phyloP scores from a whole-genome alignment of 2,329 filamentous ascomycete genomes.

The Colletotrichum filicis region DNA sequence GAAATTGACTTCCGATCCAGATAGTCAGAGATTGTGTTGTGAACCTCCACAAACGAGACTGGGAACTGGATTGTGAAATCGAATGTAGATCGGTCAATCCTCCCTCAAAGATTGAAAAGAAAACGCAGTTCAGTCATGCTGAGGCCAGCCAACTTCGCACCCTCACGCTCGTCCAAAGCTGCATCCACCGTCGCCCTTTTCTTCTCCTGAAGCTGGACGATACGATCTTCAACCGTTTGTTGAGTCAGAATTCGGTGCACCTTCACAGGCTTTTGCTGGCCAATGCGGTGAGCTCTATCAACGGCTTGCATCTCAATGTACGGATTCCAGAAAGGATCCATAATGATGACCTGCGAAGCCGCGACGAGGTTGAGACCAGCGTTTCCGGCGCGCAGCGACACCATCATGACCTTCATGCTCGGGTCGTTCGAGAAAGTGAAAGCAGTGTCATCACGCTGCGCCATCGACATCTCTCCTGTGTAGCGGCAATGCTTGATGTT shows the following conservation, averaged over 20 bases:
- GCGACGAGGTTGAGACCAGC: constrained; percentile 87
- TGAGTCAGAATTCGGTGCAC: constrained; percentile 84
- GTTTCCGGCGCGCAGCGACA: constrained; percentile 84
- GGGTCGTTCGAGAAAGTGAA: constrained; percentile 71
- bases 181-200: constrained; percentile 82
- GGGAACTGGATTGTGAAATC: neutral
- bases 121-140: constrained; percentile 74
- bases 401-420: constrained; percentile 75
- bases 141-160: constrained; percentile 74
- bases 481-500: constrained; percentile 73
- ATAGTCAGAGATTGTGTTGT: neutral
- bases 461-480: constrained; percentile 79
- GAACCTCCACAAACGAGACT: neutral
- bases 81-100: neutral
- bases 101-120: constrained; percentile 62
- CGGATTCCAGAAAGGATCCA: constrained; percentile 96
- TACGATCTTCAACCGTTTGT: constrained; percentile 88
- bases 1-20: neutral
- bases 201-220: constrained; percentile 79
- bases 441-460: constrained; percentile 74
- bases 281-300: constrained; percentile 89
- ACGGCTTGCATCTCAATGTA: constrained; percentile 94
- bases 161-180: constrained; percentile 81
- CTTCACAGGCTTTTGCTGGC: constrained; percentile 77
- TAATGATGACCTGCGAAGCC: constrained; percentile 87